These are phyloP conservation scores for Zalerion maritima DNA, from an alignment of 495 filamentous ascomycete species.

Conservation along the genomic window DNA sequence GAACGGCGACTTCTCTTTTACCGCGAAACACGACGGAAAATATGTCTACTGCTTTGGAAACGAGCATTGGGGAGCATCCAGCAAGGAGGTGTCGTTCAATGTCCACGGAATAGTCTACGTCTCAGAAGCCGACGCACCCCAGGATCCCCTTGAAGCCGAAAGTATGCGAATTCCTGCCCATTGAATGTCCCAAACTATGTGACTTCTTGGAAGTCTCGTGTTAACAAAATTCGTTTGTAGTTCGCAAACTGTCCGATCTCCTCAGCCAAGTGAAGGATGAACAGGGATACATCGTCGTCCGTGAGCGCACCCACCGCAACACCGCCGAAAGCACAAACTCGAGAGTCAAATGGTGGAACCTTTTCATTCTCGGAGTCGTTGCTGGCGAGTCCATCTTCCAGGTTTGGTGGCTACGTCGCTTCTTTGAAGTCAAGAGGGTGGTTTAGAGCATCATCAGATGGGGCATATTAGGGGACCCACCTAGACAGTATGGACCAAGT, in stretches of 20 bases:
- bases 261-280: slow-evolving; percentile 90
- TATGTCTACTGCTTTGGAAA: slow-evolving; percentile 98
- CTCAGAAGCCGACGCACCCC: slow-evolving; percentile 65
- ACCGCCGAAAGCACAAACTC: slow-evolving; percentile 97
- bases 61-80: slow-evolving; percentile 80
- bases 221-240: slow-evolving; percentile 27
- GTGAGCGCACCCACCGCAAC: slow-evolving; percentile 91
- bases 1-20: slow-evolving; percentile 87
- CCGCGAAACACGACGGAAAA: slow-evolving; percentile 69
- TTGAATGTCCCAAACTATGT: too few relatives aligned
- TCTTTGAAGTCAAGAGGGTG: slow-evolving; percentile 70
- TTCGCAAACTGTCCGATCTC: slow-evolving; percentile 71
- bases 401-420: slow-evolving; percentile 97
- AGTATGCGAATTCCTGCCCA: slow-evolving; percentile 29
- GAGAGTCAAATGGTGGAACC: slow-evolving; percentile 98
- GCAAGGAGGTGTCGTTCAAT: slow-evolving; percentile 97
- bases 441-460: slow-evolving; percentile 13
- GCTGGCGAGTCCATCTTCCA: slow-evolving; percentile 91
- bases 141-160: slow-evolving; percentile 84
- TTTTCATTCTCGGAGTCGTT: slow-evolving; percentile 85
- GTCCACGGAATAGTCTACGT: slow-evolving; percentile 98
- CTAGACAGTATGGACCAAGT: too few relatives aligned
- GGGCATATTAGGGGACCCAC: too few relatives aligned
- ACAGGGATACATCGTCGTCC: slow-evolving; percentile 89
- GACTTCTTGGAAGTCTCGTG: too few relatives aligned